A percentile compares a stretch with the other conserved stretches of the same genome.
Conservation (phyloP, 2,329 filamentous ascomycete genomes). For the Neoarthrinium moseri region DNA sequence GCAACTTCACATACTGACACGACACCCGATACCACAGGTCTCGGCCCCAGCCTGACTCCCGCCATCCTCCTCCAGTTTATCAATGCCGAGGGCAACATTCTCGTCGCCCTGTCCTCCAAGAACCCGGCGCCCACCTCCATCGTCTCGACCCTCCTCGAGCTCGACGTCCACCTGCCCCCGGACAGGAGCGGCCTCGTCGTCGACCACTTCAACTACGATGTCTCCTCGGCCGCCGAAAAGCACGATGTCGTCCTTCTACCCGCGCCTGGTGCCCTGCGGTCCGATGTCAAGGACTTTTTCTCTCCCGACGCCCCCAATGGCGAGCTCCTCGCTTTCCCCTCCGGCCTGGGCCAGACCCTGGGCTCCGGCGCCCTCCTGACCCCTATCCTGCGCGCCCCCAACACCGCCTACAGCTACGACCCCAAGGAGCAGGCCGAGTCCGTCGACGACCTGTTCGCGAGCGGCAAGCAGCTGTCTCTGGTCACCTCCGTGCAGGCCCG, state of each 20-base stretch:
- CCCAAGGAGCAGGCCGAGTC: conserved; percentile 76
- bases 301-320: conserved; percentile 52
- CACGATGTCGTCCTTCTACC: conserved; percentile 87
- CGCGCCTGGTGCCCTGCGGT: conserved; percentile 61
- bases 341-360: conserved; percentile 76
- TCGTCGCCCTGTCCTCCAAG: conserved; percentile 77
- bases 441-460: conserved; percentile 81
- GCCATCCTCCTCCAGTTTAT: conserved; percentile 86
- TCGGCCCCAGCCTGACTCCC: conserved; percentile 85
- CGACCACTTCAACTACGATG: conserved; percentile 95
- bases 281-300: conserved; percentile 78
- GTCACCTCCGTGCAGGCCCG: conserved; percentile 87
- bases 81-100: conserved; percentile 87
- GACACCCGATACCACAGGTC: too few relatives aligned
- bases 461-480: conserved; percentile 78
- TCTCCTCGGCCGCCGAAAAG: conserved; percentile 69
- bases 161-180: conserved; percentile 83
- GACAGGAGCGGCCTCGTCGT: conserved; percentile 85
- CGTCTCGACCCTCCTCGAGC: conserved; percentile 76
- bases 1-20: too few relatives aligned
- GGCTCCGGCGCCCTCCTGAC: conserved; percentile 75
- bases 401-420: conserved; percentile 91
- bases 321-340: conserved; percentile 75
- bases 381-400: conserved; percentile 78
- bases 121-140: conserved; percentile 70